Percentiles rank a stretch among this genome's conserved stretches.
These are phyloP conservation scores for Picochlorum sp. DNA, from an alignment of 139 green algal species.

Conservation along the genomic window DNA sequence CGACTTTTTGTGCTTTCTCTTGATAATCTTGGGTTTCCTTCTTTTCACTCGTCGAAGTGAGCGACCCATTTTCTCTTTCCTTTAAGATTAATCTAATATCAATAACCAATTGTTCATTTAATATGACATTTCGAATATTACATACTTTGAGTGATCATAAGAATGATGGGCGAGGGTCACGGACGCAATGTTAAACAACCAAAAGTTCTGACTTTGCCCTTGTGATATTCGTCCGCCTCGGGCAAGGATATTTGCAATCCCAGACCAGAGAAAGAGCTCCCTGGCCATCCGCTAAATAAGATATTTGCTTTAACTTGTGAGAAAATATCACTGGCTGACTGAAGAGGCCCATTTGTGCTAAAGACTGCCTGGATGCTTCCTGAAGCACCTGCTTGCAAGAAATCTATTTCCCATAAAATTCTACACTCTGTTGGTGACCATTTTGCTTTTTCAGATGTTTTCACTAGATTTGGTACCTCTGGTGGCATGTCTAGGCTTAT, in stretches of 20 bases:
- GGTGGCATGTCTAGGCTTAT: constrained; percentile 16
- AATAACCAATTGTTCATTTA: background rate
- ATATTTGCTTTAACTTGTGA: constrained; percentile 4
- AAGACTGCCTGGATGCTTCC: constrained; percentile 13
- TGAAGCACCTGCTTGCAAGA: background rate
- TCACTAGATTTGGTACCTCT: constrained; percentile 3
- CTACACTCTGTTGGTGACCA: constrained; percentile 8
- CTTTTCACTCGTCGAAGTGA: constrained; percentile 18
- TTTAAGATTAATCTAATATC: background rate
- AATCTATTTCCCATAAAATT: constrained; percentile 8
- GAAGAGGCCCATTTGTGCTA: background rate
- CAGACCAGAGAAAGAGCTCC: constrained; percentile 13
- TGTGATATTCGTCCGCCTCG: background rate
- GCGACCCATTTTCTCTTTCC: constrained; percentile 8
- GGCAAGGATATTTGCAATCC: constrained; percentile 8
- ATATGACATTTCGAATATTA: background rate
- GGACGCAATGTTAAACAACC: no score
- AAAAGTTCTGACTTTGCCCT: background rate
- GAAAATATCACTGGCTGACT: background rate
- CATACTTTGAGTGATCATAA: no score
- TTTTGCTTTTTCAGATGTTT: constrained; percentile 3
- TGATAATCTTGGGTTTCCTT: constrained; percentile 14
- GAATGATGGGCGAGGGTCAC: no score
- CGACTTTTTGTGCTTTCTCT: constrained; percentile 15
- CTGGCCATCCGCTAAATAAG: constrained; percentile 5